These are phyloP conservation scores for Periconia macrospinosa DNA, from an alignment of 2,329 filamentous ascomycete genomes.

Conservation along the genomic window DNA sequence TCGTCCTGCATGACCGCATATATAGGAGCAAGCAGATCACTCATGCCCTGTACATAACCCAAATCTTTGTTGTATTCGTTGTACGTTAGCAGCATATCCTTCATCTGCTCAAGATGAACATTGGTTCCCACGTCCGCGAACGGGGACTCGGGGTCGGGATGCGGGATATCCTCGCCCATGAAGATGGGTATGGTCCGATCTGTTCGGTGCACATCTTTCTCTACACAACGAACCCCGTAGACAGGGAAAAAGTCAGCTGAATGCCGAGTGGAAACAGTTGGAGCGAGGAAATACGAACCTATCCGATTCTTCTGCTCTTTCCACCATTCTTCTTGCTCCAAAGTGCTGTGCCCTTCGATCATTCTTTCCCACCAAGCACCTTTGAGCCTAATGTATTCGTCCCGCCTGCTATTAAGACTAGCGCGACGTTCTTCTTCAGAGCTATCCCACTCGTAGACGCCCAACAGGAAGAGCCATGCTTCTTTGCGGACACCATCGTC, in stretches of 20 bases:
- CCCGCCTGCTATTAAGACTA: slow-evolving; percentile 79
- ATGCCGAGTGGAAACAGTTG: slow-evolving; percentile 1
- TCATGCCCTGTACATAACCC: slow-evolving; percentile 99
- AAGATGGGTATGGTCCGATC: slow-evolving; percentile 96
- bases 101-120: slow-evolving; percentile 97
- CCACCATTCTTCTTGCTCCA: slow-evolving; percentile 92
- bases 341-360: slow-evolving; percentile 76
- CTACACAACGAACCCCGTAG: slow-evolving; percentile 63
- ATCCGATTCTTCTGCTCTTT: slow-evolving; percentile 91
- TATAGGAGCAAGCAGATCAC: slow-evolving; percentile 89
- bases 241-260: slow-evolving; percentile 55
- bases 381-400: slow-evolving; percentile 93
- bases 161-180: slow-evolving; percentile 91
- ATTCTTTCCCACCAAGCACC: slow-evolving; percentile 95
- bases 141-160: slow-evolving; percentile 92
- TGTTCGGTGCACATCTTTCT: slow-evolving; percentile 97
- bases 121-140: slow-evolving; percentile 94
- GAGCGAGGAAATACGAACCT: slow-evolving; percentile 61
- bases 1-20: slow-evolving; percentile 98
- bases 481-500: slow-evolving; percentile 94
- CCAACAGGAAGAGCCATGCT: slow-evolving; percentile 92
- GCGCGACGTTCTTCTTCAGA: slow-evolving; percentile 81
- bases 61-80: slow-evolving; percentile 97
- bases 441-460: slow-evolving; percentile 92
- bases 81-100: slow-evolving; percentile 97